These are phyloP conservation scores for Cryphonectria radicalis DNA, from an alignment of 2,329 filamentous ascomycete genomes.

Conservation along the genomic window DNA sequence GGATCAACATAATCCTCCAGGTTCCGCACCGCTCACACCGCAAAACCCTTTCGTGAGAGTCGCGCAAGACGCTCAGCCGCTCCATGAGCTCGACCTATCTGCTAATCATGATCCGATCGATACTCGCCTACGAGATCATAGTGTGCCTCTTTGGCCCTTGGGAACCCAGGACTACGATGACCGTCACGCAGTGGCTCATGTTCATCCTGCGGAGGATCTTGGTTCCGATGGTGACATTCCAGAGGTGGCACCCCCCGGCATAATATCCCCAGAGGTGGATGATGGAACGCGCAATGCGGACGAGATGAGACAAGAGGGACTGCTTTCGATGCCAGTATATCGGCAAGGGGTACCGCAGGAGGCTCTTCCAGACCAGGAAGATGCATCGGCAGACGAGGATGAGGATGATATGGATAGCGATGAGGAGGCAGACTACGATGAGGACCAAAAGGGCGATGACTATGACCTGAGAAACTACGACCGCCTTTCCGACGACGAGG, in stretches of 20 bases:
- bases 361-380: conserved; percentile 20
- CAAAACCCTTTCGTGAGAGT: conserved; percentile 24
- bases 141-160: conserved; percentile 27
- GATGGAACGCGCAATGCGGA: conserved; percentile 27
- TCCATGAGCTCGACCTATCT: conserved; percentile 33
- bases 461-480: conserved; percentile 40
- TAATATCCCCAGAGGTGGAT: conserved; percentile 28
- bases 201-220: conserved; percentile 22
- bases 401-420: conserved; percentile 32
- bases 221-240: conserved; percentile 14
- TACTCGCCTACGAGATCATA: conserved; percentile 24
- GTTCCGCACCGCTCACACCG: conserved; percentile 1
- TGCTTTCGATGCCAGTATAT: conserved; percentile 24
- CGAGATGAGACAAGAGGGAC: conserved; percentile 26
- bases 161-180: conserved; percentile 20
- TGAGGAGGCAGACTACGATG: conserved; percentile 37
- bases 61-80: conserved; percentile 36
- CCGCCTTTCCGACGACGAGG: conserved; percentile 37
- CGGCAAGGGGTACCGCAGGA: conserved; percentile 24
- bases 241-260: conserved; percentile 14
- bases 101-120: not conserved
- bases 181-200: conserved; percentile 20
- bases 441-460: conserved; percentile 37
- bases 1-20: conserved; percentile 17
- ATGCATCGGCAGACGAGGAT: conserved; percentile 32